These are phyloP conservation scores for Gynochthodes officinalis DNA, from an alignment of 257 asterid genomes.

Conservation along the genomic window DNA sequence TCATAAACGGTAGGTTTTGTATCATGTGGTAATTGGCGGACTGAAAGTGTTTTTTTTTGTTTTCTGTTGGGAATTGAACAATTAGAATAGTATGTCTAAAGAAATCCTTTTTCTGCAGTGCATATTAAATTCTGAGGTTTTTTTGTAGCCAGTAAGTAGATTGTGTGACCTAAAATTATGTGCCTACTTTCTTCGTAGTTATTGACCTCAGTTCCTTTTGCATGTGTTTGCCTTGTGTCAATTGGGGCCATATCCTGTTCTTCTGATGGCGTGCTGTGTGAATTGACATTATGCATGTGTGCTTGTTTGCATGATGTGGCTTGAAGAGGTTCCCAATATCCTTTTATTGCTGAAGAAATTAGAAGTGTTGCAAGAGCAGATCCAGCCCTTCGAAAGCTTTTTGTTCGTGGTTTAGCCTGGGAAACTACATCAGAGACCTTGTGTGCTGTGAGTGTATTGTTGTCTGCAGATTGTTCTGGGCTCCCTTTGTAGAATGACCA, in stretches of 20 bases:
- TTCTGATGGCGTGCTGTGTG: constrained; percentile 48
- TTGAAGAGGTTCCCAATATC: constrained; percentile 85
- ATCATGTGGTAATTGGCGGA: not conserved
- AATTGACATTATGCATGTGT: constrained; percentile 70
- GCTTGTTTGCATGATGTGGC: constrained; percentile 95
- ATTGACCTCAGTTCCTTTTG: constrained; percentile 20
- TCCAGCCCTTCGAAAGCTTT: constrained; percentile 97
- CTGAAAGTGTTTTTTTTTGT: not conserved
- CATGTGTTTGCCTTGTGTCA: constrained; percentile 21
- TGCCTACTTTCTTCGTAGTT: not conserved
- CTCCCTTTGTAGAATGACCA: constrained; percentile 25
- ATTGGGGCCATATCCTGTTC: constrained; percentile 26
- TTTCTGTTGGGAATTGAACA: not conserved
- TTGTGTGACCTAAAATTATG: not conserved
- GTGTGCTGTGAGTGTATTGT: constrained; percentile 93
- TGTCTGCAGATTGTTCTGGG: constrained; percentile 47
- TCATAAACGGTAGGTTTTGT: not conserved
- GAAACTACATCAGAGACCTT: constrained; percentile 87
- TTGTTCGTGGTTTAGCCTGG: constrained; percentile 98
- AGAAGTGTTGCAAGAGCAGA: constrained; percentile 93
- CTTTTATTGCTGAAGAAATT: constrained; percentile 92
- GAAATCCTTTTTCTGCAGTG: not conserved
- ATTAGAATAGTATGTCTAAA: not conserved
- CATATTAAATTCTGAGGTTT: not conserved
- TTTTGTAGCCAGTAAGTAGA: not conserved